Conservation (phyloP, 495 filamentous ascomycete species). For the Neurospora terricola region DNA sequence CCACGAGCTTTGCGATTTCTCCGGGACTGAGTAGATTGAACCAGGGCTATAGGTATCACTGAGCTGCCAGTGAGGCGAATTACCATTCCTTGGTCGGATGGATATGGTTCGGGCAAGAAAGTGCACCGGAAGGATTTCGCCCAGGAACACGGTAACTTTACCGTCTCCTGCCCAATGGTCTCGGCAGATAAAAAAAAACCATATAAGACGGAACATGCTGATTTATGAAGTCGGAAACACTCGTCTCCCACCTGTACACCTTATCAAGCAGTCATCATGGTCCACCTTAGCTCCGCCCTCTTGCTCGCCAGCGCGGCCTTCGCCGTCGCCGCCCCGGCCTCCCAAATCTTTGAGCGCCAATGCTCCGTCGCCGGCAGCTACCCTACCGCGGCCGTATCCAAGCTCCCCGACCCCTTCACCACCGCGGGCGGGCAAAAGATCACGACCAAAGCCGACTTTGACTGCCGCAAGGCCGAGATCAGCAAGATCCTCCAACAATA, state of each 20-base stretch:
- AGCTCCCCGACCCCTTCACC: constrained; percentile 45
- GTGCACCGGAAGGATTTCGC: not conserved
- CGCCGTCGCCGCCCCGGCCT: constrained; percentile 30
- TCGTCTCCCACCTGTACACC: not conserved
- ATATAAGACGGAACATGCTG: constrained; percentile 10
- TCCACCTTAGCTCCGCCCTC: constrained; percentile 33
- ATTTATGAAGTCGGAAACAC: not conserved
- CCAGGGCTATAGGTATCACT: not conserved
- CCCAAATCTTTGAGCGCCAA: constrained; percentile 36
- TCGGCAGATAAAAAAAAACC: not conserved
- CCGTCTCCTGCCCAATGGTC: not conserved
- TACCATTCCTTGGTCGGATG: not conserved
- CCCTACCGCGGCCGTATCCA: constrained; percentile 22
- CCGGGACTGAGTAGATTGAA: not conserved
- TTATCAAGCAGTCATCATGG: constrained; percentile 18
- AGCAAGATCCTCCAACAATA: constrained; percentile 40
- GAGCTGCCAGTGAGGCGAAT: not conserved
- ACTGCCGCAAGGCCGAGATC: constrained; percentile 42
- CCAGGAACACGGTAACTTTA: constrained; percentile 5
- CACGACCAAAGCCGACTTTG: constrained; percentile 37
- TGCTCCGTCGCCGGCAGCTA: constrained; percentile 20
- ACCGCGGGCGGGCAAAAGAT: constrained; percentile 34
- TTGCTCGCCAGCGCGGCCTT: constrained; percentile 30
- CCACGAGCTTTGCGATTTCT: not conserved
- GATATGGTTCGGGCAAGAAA: not conserved